Evolutionary conservation across 441 rosid genomes (phyloP).

Genomic region (Erodium chrysanthum): DNA sequence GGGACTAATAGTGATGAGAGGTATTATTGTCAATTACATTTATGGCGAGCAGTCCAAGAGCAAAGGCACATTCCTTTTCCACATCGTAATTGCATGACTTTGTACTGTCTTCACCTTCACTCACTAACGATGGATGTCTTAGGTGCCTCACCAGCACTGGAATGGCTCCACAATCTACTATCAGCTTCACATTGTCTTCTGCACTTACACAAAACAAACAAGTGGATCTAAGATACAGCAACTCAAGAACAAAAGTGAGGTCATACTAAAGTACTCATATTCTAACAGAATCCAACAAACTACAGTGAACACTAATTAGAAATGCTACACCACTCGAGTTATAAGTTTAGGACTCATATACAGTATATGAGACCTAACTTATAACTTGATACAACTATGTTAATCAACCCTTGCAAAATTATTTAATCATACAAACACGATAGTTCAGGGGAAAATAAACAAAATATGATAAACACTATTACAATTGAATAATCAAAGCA

Average conservation of each 20-base stretch:
- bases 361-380: too few species aligned
- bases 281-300: not conserved
- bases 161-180: conserved; percentile 24
- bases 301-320: not conserved
- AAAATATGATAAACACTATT: not conserved
- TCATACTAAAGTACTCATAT: not conserved
- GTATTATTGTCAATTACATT: conserved; percentile 10
- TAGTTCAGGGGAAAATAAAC: not conserved
- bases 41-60: conserved; percentile 22
- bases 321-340: not conserved
- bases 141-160: conserved; percentile 23
- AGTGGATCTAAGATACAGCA: not conserved
- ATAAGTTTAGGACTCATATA: not conserved
- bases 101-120: conserved; percentile 14
- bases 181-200: conserved; percentile 24
- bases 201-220: not conserved
- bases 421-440: not conserved
- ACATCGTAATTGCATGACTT: conserved; percentile 20
- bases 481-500: not conserved
- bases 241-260: not conserved
- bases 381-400: not conserved
- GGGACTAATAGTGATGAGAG: not conserved
- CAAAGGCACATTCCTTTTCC: conserved; percentile 24
- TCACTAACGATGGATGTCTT: conserved; percentile 10
- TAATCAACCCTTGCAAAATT: not conserved